A percentile compares a stretch with the other conserved stretches of the same genome.
phyloP scores from a whole-genome alignment of 2,329 filamentous ascomycete genomes.

The Aspergillus arachidicola region DNA sequence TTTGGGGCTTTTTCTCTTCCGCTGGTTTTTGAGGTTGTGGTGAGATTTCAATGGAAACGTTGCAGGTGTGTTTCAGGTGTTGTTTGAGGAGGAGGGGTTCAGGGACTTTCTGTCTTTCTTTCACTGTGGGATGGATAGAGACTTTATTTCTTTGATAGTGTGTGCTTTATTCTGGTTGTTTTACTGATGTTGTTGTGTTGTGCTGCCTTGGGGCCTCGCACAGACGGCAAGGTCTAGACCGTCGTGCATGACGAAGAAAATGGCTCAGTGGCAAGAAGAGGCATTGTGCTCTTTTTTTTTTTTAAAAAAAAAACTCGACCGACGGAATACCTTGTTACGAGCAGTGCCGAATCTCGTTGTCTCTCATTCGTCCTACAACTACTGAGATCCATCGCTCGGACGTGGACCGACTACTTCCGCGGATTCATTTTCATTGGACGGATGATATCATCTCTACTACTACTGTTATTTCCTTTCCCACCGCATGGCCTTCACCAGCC shows the following conservation, averaged over 20 bases:
- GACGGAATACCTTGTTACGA: background rate
- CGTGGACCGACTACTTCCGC: background rate
- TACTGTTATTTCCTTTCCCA: slow-evolving; percentile 25
- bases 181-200: background rate
- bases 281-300: background rate
- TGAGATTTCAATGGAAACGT: background rate
- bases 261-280: background rate
- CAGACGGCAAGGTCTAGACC: background rate
- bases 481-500: slow-evolving; percentile 33
- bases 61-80: background rate
- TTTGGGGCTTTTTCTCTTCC: background rate
- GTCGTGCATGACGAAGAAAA: background rate
- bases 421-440: background rate
- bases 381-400: background rate
- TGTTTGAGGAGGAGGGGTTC: background rate
- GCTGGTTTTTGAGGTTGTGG: background rate
- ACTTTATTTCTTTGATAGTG: background rate
- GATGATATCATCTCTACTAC: background rate
- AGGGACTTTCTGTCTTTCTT: no score
- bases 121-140: background rate
- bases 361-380: background rate
- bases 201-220: background rate
- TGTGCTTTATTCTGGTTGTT: no score
- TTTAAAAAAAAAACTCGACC: no score
- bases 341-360: background rate